These are phyloP conservation scores for Plasmopara viticola DNA, from an alignment of 352 stramenopile species.

Conservation along the genomic window DNA sequence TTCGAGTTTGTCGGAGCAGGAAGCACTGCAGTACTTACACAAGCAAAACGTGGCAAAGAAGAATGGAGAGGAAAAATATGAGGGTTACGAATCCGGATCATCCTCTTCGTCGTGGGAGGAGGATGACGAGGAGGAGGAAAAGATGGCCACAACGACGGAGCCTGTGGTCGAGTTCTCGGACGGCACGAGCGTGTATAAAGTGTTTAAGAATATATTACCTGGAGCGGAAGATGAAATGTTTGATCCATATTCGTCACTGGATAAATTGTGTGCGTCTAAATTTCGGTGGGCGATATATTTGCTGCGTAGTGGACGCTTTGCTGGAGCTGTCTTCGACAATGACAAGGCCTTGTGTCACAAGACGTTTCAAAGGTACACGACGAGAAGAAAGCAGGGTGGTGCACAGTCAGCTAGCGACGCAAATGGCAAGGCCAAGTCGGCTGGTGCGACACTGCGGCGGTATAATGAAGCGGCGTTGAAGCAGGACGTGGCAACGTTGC, in stretches of 20 bases:
- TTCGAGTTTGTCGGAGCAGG: slow-evolving; percentile 32
- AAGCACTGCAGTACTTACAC: slow-evolving; percentile 26
- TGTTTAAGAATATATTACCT: slow-evolving; percentile 69
- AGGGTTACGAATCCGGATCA: slow-evolving; percentile 21
- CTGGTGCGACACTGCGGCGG: slow-evolving; percentile 87
- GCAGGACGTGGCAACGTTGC: slow-evolving; percentile 78
- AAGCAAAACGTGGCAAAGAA: slow-evolving; percentile 21
- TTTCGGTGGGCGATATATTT: slow-evolving; percentile 84
- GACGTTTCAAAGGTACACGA: slow-evolving; percentile 91
- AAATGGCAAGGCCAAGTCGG: slow-evolving; percentile 86
- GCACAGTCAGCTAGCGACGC: slow-evolving; percentile 86
- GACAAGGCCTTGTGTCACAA: slow-evolving; percentile 89
- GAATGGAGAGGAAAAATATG: slow-evolving; percentile 18
- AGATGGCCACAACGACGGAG: slow-evolving; percentile 41
- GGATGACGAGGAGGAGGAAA: slow-evolving; percentile 45
- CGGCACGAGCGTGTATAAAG: slow-evolving; percentile 67
- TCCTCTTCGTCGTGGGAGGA: slow-evolving; percentile 33
- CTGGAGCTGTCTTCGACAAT: slow-evolving; percentile 83
- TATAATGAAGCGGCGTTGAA: slow-evolving; percentile 90
- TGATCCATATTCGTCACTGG: slow-evolving; percentile 48
- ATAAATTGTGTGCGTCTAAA: slow-evolving; percentile 43
- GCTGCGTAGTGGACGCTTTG: slow-evolving; percentile 90
- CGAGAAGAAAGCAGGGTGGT: slow-evolving; percentile 90
- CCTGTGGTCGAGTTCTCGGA: slow-evolving; percentile 79
- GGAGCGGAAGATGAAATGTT: slow-evolving; percentile 44